Percentiles rank a stretch among this genome's conserved stretches.
phyloP scores from a whole-genome alignment of 2,329 filamentous ascomycete species.

The Pseudocercospora musae region DNA sequence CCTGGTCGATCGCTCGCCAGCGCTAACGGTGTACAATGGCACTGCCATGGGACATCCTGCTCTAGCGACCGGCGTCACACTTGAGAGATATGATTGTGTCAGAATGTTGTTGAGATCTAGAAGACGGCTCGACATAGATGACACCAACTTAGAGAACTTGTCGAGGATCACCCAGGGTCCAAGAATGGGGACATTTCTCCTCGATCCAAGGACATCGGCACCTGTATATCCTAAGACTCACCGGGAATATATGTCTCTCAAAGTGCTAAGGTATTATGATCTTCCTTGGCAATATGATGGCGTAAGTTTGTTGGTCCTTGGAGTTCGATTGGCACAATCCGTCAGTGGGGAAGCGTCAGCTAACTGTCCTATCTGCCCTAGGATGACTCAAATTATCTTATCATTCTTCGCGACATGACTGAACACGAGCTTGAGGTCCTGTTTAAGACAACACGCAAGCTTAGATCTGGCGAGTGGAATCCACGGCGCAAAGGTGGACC shows the following conservation, averaged over 20 bases:
- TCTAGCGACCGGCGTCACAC: neutral
- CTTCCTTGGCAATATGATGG: neutral
- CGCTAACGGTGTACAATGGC: neutral
- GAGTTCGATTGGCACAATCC: neutral
- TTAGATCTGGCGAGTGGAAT: neutral
- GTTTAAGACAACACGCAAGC: neutral
- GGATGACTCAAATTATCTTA: neutral
- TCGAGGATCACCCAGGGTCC: neutral
- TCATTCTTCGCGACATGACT: neutral
- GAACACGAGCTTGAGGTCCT: neutral
- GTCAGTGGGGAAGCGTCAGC: neutral
- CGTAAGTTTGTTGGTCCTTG: neutral
- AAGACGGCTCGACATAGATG: neutral
- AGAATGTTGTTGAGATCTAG: neutral
- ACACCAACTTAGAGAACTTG: neutral
- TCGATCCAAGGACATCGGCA: neutral
- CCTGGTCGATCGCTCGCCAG: neutral
- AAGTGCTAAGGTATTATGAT: neutral
- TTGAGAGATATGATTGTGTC: neutral
- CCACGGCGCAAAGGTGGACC: neutral
- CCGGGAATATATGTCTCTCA: neutral
- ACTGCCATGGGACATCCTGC: neutral
- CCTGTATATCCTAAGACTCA: neutral
- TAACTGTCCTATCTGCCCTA: neutral
- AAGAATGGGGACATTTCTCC: neutral